phyloP scores from a whole-genome alignment of 2,329 filamentous ascomycete species.

The Apiospora saccharicola region DNA sequence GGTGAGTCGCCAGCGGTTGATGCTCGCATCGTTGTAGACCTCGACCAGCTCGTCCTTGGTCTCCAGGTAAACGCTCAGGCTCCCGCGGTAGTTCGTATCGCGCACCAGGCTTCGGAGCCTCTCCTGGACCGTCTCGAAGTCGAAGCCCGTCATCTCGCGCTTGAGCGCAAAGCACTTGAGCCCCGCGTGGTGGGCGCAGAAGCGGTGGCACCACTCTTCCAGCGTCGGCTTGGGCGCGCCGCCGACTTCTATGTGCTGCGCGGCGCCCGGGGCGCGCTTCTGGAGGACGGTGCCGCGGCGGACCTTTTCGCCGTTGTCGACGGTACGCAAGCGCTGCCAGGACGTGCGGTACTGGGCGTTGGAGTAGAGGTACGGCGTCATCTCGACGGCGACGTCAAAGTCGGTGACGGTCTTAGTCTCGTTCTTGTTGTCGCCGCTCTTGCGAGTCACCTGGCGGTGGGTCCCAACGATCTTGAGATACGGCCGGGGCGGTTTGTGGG shows the following conservation, averaged over 20 bases:
- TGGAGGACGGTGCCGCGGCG: conserved; percentile 70
- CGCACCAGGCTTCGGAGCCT: conserved; percentile 65
- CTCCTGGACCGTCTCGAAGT: conserved; percentile 59
- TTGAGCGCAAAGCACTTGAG: conserved; percentile 65
- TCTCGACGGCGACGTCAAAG: conserved; percentile 65
- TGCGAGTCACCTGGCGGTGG: conserved; percentile 53
- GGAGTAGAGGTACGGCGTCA: conserved; percentile 64
- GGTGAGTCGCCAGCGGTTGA: conserved; percentile 71
- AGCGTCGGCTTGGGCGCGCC: conserved; percentile 47
- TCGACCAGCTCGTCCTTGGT: conserved; percentile 63
- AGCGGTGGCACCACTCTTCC: conserved; percentile 73
- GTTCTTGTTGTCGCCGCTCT: conserved; percentile 54
- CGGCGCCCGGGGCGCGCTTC: conserved; percentile 42
- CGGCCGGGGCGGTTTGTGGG: conserved; percentile 59
- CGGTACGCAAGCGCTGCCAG: conserved; percentile 57
- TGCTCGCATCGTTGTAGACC: conserved; percentile 67
- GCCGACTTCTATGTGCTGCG: conserved; percentile 54
- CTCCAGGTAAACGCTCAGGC: conserved; percentile 65
- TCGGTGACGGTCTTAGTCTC: conserved; percentile 60
- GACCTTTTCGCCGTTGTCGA: conserved; percentile 65
- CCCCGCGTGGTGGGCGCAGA: conserved; percentile 63
- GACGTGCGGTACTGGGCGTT: conserved; percentile 49
- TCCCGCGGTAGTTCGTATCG: conserved; percentile 72
- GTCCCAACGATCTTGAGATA: conserved; percentile 60
- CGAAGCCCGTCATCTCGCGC: conserved; percentile 65